Percentiles rank a stretch among this genome's conserved stretches.
phyloP scores from a whole-genome alignment of 2,329 filamentous ascomycete genomes.

The Leptodontidium sp. region DNA sequence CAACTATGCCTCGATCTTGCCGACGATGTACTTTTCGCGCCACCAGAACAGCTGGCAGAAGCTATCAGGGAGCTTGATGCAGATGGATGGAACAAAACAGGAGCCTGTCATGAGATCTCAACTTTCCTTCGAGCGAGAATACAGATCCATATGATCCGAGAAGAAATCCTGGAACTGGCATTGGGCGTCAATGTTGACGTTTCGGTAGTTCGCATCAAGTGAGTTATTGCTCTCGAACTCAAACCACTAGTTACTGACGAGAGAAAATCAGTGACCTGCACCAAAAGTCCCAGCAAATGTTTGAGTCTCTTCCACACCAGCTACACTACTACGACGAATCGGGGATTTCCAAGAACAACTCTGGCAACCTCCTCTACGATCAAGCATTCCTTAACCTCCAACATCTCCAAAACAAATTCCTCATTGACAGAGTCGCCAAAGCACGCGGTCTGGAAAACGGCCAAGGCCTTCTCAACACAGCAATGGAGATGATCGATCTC shows the following conservation, averaged over 20 bases:
- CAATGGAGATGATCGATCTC: slow-evolving; percentile 43
- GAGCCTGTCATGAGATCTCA: slow-evolving; percentile 33
- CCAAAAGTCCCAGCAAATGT: slow-evolving; percentile 33
- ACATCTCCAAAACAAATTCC: slow-evolving; percentile 43
- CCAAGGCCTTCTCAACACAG: slow-evolving; percentile 40
- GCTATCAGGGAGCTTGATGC: slow-evolving; percentile 35
- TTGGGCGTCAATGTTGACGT: slow-evolving; percentile 41
- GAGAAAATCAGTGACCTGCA: slow-evolving; percentile 35
- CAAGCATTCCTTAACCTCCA: slow-evolving; percentile 38
- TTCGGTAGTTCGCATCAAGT: slow-evolving; percentile 38
- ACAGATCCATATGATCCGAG: slow-evolving; percentile 36
- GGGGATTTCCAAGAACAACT: slow-evolving; percentile 34
- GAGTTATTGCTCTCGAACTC: slow-evolving; percentile 13
- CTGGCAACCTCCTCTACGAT: slow-evolving; percentile 31
- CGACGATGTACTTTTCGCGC: slow-evolving; percentile 38
- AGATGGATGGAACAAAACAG: slow-evolving; percentile 42
- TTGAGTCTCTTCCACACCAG: slow-evolving; percentile 34
- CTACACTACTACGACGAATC: slow-evolving; percentile 38
- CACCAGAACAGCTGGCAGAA: slow-evolving; percentile 31
- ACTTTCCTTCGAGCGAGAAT: slow-evolving; percentile 34
- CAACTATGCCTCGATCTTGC: slow-evolving; percentile 41
- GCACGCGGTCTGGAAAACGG: slow-evolving; percentile 36
- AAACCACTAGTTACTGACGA: slow-evolving; percentile 17
- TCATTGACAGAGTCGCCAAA: slow-evolving; percentile 41
- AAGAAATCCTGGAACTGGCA: slow-evolving; percentile 44